Base-by-base conservation (phyloP, 768 basidiomycete species). In the Tulasnella sp. region DNA sequence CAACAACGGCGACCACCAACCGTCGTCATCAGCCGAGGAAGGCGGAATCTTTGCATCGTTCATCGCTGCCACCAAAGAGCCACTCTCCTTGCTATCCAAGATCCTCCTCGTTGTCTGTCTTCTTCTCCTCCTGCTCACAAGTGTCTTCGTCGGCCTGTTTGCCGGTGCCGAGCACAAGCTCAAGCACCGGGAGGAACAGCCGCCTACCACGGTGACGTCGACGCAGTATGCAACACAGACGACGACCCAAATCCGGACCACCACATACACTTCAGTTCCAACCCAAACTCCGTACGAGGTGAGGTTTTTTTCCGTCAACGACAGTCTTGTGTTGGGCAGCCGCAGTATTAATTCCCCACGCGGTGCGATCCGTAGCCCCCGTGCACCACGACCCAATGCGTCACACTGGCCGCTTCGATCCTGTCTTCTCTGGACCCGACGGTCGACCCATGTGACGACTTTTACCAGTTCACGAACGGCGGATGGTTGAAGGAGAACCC, bases 381-480 rank as follows among this genome's bases (percentile, higher is more conserved):
- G 4, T 99, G 97, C 81, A 79, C 91, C 34, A 88, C 90, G 14
- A 78, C 89, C 4, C 85, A 89, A 74, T 99, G 97, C 78, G 89
- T 98, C 66, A 81, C 87, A 39, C 84, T 96, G 14, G 89, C 96
- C 11, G 91, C 93, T 0, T 85, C 88, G 0, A 90, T 99, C 73
- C 81, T 98, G 16, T 86, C 89, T 22, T 88, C 88, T 0, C 80
- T 98, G 26, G 95, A 99, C 78, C 85, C 85, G 11, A 83, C 87
- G 9, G 85, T 90, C 75, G 94, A 98, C 78, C 97, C 97, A 0
- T 99, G 97, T 80, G 92, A 98, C 76, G 90, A 94, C 80, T 97
- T 98, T 79, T 98, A 95, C 78, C 86, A 90, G 75, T 98, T 89
- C 81, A 88, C 95, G 11, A 95, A 90, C 77, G 92, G 93, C 19